Evolutionary conservation across 805 yeast genomes (phyloP).

Genomic region (Wickerhamiella australiensis): DNA sequence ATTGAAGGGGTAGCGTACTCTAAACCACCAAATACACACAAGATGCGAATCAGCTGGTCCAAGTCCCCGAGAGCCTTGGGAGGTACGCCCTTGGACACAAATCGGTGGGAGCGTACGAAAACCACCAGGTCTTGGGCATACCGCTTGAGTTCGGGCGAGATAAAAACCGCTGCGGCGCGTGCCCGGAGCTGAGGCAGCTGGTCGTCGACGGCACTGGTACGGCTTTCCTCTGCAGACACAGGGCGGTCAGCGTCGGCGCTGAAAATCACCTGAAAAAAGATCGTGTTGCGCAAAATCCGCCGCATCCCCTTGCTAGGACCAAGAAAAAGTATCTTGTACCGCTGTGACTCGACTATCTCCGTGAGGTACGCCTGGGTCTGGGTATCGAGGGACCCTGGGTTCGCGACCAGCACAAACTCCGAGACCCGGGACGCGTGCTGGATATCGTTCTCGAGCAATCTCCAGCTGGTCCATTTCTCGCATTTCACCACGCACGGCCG

Average conservation of each 20-base stretch:
- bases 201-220: background rate
- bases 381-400: background rate
- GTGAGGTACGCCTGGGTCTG: constrained; percentile 8
- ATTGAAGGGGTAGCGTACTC: constrained; percentile 42
- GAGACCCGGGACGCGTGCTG: background rate
- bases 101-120: constrained; percentile 42
- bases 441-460: constrained; percentile 2
- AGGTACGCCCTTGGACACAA: constrained; percentile 42
- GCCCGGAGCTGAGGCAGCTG: background rate
- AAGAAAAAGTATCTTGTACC: background rate
- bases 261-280: background rate
- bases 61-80: constrained; percentile 37
- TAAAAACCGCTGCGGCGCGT: constrained; percentile 22
- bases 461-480: constrained; percentile 7
- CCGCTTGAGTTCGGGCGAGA: constrained; percentile 40
- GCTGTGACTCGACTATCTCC: background rate
- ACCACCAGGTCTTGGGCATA: constrained; percentile 48
- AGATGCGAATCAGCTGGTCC: constrained; percentile 29
- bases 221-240: background rate
- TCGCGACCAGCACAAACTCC: background rate
- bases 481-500: background rate
- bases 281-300: background rate
- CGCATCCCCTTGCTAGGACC: background rate
- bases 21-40: constrained; percentile 35
- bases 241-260: background rate